Percentiles rank a stretch among this genome's conserved stretches.
phyloP scores from a whole-genome alignment of 1,284 basidiomycete genomes.

The Ceratobasidium sp. region DNA sequence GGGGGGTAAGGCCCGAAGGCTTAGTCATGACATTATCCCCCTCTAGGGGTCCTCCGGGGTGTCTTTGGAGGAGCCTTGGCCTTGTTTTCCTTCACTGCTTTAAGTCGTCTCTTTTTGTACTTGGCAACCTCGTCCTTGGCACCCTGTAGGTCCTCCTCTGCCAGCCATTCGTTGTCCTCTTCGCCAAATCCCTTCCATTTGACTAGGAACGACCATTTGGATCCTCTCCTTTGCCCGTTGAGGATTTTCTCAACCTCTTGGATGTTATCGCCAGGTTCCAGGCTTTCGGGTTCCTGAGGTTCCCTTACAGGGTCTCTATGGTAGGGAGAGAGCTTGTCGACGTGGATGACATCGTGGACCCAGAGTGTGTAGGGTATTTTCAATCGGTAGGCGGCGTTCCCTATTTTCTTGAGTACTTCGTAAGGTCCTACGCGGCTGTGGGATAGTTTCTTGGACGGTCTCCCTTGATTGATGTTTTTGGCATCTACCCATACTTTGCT shows the following conservation, averaged over 20 bases:
- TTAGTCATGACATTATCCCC: no score
- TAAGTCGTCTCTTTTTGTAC: neutral
- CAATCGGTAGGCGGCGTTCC: constrained; percentile 49
- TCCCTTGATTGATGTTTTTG: constrained; percentile 49
- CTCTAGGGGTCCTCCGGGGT: neutral
- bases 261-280: constrained; percentile 31
- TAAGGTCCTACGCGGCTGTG: constrained; percentile 53
- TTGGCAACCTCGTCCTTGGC: constrained; percentile 19
- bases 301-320: neutral
- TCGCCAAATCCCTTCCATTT: no score
- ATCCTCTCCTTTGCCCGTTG: neutral
- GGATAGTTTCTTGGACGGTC: constrained; percentile 52
- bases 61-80: constrained; percentile 6
- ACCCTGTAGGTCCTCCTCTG: no score
- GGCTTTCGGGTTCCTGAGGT: constrained; percentile 17
- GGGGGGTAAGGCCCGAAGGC: no score
- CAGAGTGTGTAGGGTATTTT: constrained; percentile 50
- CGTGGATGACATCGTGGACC: constrained; percentile 55
- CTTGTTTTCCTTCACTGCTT: neutral
- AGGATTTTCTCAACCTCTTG: constrained; percentile 47
- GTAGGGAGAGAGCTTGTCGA: constrained; percentile 46
- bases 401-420: constrained; percentile 49
- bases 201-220: no score
- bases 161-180: no score
- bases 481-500: constrained; percentile 48